These are phyloP conservation scores for Rutstroemia sp. DNA, from an alignment of 2,329 filamentous ascomycete genomes.

Conservation along the genomic window DNA sequence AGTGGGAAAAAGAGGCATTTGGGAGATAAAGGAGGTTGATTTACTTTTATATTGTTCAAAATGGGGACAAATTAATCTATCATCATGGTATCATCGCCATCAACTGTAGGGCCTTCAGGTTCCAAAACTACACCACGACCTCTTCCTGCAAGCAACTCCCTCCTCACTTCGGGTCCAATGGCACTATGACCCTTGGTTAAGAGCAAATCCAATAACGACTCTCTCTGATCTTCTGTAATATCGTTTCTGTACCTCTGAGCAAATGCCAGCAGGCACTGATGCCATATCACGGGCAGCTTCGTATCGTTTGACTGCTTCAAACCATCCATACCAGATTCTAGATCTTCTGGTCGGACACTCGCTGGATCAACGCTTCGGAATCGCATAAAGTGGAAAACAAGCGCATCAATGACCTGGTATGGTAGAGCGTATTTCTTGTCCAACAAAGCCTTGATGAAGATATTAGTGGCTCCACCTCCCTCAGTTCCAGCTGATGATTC, in stretches of 20 bases:
- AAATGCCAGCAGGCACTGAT: conserved; percentile 87
- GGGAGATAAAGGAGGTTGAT: neutral
- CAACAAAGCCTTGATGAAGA: conserved; percentile 86
- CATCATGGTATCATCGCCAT: conserved; percentile 91
- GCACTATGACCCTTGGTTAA: conserved; percentile 76
- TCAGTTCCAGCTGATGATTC: conserved; percentile 78
- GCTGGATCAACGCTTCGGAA: conserved; percentile 67
- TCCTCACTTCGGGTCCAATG: conserved; percentile 85
- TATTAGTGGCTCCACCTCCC: conserved; percentile 84
- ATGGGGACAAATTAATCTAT: conserved; percentile 37
- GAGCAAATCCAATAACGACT: conserved; percentile 81
- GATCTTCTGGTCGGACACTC: conserved; percentile 41
- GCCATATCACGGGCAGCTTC: conserved; percentile 89
- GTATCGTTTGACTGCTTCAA: conserved; percentile 42
- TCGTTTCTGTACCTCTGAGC: conserved; percentile 93
- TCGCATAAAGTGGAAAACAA: conserved; percentile 94
- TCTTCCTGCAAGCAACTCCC: conserved; percentile 81
- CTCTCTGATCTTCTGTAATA: conserved; percentile 89
- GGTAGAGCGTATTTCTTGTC: conserved; percentile 97
- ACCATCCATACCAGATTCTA: conserved; percentile 46
- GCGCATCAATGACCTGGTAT: conserved; percentile 85
- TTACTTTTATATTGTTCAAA: neutral
- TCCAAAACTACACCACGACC: conserved; percentile 71
- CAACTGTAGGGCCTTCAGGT: conserved; percentile 44
- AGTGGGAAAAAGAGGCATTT: neutral